Evolutionary conservation across 75 land plant genomes (phyloP).

Genomic region (Selaginella tamariscina): DNA sequence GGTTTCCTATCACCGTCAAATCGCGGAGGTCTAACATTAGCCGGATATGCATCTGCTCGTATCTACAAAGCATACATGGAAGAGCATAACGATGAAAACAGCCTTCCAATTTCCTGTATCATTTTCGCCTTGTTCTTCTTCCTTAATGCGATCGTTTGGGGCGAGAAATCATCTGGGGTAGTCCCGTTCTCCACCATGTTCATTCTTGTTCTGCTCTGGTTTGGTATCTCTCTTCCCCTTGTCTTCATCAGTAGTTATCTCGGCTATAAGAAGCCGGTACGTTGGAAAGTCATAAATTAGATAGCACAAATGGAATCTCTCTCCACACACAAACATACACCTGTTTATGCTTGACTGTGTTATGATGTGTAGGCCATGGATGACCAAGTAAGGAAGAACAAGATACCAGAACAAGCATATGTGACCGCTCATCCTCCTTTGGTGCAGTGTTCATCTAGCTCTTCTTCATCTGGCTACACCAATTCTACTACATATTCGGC

Average conservation of each 20-base stretch:
- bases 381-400: no score
- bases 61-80: conserved; percentile 38
- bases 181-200: neutral
- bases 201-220: neutral
- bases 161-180: no score
- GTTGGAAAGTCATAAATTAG: no score
- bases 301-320: no score
- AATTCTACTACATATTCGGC: no score
- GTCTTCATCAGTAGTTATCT: neutral
- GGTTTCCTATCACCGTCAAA: conserved; percentile 42
- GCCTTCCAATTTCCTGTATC: conserved; percentile 33
- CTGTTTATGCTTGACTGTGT: no score
- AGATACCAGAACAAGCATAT: no score
- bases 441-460: no score
- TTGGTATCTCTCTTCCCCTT: neutral
- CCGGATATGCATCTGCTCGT: conserved; percentile 37
- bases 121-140: conserved; percentile 32
- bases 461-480: no score
- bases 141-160: conserved; percentile 40
- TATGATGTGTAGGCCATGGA: no score
- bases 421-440: no score
- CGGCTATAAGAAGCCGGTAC: neutral
- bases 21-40: conserved; percentile 42
- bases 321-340: no score
- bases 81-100: conserved; percentile 32